Percentiles rank a stretch among this genome's conserved stretches.
These are phyloP conservation scores for Ustilago vetiveriae DNA, from an alignment of 1,284 basidiomycete genomes.

Conservation along the genomic window DNA sequence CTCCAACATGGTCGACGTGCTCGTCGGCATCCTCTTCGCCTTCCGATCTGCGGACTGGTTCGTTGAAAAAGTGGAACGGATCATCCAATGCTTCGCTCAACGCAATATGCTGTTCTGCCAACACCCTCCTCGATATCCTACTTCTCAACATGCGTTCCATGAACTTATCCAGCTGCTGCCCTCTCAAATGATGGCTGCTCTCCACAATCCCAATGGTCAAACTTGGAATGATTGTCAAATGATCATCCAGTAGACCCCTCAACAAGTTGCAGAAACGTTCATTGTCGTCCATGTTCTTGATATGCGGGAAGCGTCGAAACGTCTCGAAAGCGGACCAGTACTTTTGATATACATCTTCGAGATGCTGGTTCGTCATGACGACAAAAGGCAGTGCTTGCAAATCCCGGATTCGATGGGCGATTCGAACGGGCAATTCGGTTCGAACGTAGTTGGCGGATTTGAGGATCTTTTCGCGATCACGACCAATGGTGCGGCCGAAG, in stretches of 20 bases:
- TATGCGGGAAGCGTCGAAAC: conserved; percentile 79
- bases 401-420: conserved; percentile 86
- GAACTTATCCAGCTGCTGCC: conserved; percentile 83
- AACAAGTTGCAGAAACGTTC: conserved; percentile 80
- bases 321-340: conserved; percentile 69
- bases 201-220: conserved; percentile 67
- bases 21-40: conserved; percentile 8
- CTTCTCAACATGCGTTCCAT: conserved; percentile 91
- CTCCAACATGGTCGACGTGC: conserved; percentile 20
- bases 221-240: conserved; percentile 68
- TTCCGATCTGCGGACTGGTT: conserved; percentile 17
- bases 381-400: conserved; percentile 86
- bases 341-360: conserved; percentile 81
- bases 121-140: conserved; percentile 84
- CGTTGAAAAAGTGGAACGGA: conserved; percentile 59
- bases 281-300: conserved; percentile 80
- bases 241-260: conserved; percentile 76
- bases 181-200: conserved; percentile 77
- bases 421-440: conserved; percentile 84
- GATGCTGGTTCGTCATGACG: conserved; percentile 84
- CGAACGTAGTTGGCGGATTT: conserved; percentile 85
- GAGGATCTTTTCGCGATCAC: conserved; percentile 56
- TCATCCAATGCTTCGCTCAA: conserved; percentile 73
- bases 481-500: conserved; percentile 50
- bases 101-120: conserved; percentile 88